phyloP scores from a whole-genome alignment of 805 yeast species.

The Saccharomycopsis fibuligera region DNA sequence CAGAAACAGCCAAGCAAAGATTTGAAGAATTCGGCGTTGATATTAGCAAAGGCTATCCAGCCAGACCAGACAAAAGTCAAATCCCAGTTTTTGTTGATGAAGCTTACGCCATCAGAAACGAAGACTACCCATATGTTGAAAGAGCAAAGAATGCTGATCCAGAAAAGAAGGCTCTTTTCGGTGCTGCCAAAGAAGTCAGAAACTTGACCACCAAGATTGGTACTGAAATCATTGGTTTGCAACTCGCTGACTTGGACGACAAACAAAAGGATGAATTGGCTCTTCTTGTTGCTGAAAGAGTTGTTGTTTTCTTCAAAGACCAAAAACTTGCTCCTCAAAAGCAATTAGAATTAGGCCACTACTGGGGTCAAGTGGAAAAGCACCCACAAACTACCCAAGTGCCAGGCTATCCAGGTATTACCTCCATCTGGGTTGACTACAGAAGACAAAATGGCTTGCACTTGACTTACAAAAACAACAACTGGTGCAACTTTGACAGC shows the following conservation, averaged over 20 bases:
- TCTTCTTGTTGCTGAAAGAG: conserved; percentile 39
- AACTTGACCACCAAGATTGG: conserved; percentile 40
- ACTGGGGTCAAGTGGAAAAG: conserved; percentile 39
- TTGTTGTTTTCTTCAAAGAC: conserved; percentile 43
- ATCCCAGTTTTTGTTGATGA: conserved; percentile 36
- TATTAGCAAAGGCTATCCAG: conserved; percentile 35
- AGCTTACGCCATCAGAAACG: conserved; percentile 32
- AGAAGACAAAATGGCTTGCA: conserved; percentile 12
- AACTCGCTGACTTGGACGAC: conserved; percentile 35
- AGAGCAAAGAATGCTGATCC: conserved; percentile 33
- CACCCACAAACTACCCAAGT: conserved; percentile 33
- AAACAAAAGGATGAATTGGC: conserved; percentile 42
- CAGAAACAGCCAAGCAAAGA: conserved; percentile 26
- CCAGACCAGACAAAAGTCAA: conserved; percentile 28
- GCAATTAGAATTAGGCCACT: conserved; percentile 40
- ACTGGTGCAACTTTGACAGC: conserved; percentile 18
- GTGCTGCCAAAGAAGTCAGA: conserved; percentile 36
- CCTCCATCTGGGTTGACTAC: conserved; percentile 28
- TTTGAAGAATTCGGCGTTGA: conserved; percentile 31
- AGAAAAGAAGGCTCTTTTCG: conserved; percentile 33
- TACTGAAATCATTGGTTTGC: conserved; percentile 42
- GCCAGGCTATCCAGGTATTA: conserved; percentile 34
- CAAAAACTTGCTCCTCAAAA: conserved; percentile 39
- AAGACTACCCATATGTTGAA: conserved; percentile 31
- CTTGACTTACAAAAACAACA: conserved; percentile 13